phyloP scores from a whole-genome alignment of 768 basidiomycete species.

The Lactarius sanguifluus region DNA sequence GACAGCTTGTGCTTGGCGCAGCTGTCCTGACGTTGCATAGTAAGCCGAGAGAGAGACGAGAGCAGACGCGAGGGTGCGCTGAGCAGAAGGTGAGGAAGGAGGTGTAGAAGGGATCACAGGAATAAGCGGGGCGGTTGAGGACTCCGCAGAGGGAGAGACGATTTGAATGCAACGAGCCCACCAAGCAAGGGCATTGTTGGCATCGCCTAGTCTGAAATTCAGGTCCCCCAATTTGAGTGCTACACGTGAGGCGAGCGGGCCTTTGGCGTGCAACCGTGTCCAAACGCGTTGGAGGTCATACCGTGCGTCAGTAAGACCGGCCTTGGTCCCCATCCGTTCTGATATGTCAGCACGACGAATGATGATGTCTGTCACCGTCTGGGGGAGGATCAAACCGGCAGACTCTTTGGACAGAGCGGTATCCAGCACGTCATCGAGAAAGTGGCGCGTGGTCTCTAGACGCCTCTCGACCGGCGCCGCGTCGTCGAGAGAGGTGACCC shows the following conservation, averaged over 20 bases:
- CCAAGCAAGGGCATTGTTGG: conserved; percentile 59
- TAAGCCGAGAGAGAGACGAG: conserved; percentile 72
- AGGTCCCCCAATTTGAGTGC: conserved; percentile 71
- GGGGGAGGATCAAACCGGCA: conserved; percentile 45
- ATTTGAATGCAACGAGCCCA: conserved; percentile 61
- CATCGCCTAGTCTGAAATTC: conserved; percentile 52
- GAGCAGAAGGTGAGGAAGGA: conserved; percentile 60
- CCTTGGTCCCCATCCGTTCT: conserved; percentile 57
- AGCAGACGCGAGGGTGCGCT: conserved; percentile 59
- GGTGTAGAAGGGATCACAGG: conserved; percentile 39
- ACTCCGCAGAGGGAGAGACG: conserved; percentile 36
- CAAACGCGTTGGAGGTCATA: conserved; percentile 59
- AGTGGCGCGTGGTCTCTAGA: conserved; percentile 53
- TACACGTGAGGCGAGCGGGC: conserved; percentile 49
- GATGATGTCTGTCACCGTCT: conserved; percentile 56
- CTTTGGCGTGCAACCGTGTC: conserved; percentile 43
- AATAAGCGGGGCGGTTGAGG: conserved; percentile 23
- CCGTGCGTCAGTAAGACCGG: conserved; percentile 53
- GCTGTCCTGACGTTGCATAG: conserved; percentile 58
- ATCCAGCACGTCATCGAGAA: conserved; percentile 50
- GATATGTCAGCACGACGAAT: conserved; percentile 54
- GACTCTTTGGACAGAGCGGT: conserved; percentile 44
- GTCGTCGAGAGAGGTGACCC: conserved; percentile 9
- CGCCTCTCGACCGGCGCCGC: conserved; percentile 46
- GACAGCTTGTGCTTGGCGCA: conserved; percentile 53